Evolutionary conservation across 2,329 filamentous ascomycete species (phyloP).

Genomic region (Ophiobolus disseminans): DNA sequence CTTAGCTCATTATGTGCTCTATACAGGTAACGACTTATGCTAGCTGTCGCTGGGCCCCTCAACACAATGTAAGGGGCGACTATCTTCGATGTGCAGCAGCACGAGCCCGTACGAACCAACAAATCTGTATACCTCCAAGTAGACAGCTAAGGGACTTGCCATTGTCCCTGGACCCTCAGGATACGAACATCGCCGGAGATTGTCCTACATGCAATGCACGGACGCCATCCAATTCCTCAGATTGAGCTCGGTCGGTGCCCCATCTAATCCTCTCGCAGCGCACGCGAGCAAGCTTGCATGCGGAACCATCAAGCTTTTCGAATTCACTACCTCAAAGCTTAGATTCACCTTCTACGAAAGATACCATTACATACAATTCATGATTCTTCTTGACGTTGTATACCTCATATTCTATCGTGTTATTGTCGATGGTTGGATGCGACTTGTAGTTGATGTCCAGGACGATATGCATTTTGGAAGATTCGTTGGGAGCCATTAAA

Average conservation of each 20-base stretch:
- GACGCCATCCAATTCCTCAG: slow-evolving; percentile 13
- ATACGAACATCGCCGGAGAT: slow-evolving; percentile 2
- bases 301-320: slow-evolving; percentile 5
- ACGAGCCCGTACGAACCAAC: too few species aligned
- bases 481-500: slow-evolving; percentile 21
- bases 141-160: slow-evolving; percentile 3
- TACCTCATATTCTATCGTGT: slow-evolving; percentile 31
- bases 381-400: slow-evolving; percentile 21
- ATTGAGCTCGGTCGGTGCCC: slow-evolving; percentile 9
- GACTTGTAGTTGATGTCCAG: slow-evolving; percentile 38
- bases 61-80: too few species aligned
- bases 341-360: not conserved
- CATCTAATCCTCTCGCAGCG: slow-evolving; percentile 4
- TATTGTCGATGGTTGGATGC: slow-evolving; percentile 33
- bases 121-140: too few species aligned
- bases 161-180: slow-evolving; percentile 4
- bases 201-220: slow-evolving; percentile 6
- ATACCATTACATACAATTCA: slow-evolving; percentile 6
- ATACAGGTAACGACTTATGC: too few species aligned
- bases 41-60: too few species aligned
- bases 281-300: slow-evolving; percentile 10
- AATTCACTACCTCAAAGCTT: slow-evolving; percentile 8
- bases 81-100: too few species aligned
- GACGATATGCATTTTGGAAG: slow-evolving; percentile 39
- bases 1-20: too few species aligned